Evolutionary conservation across 2,329 filamentous ascomycete species (phyloP), one percentile per base, ranked within the genome.

Genomic region (Camptophora hylomeconis): DNA sequence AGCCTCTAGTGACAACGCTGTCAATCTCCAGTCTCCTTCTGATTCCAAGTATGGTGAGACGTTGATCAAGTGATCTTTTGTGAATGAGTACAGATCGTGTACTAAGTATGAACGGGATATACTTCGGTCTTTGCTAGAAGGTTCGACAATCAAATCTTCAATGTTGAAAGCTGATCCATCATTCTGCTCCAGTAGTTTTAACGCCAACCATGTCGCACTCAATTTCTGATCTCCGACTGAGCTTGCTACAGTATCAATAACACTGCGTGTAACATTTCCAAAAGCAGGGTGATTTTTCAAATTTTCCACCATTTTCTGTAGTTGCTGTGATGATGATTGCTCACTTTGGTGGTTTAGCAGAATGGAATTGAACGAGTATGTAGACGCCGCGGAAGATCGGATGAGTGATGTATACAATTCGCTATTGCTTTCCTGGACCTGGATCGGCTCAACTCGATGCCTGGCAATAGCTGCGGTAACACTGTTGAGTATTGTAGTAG

Each of bases 1-100:
- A 2, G 78, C 69, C 50, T 95, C 87, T 2, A 98, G 57, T 1
- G 86, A 79, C 18, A 94, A 65, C 2, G 82, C 80, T 49, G 79
- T 70, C 12, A 83, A 53, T 17, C 76, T 71, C 79, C 80, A 84
- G 45, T 89, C n/a, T n/a, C n/a, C n/a, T n/a, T n/a, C n/a, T n/a
- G n/a, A n/a, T n/a, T n/a, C n/a, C n/a, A n/a, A n/a, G n/a, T n/a
- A n/a, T n/a, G n/a, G n/a, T n/a, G n/a, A n/a, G n/a, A n/a, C n/a
- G n/a, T n/a, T n/a, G n/a, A n/a, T n/a, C n/a, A n/a, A n/a, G n/a
- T n/a, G n/a, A n/a, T n/a, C n/a, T n/a, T n/a, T n/a, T n/a, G n/a
- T n/a, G n/a, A n/a, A n/a, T n/a, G n/a, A n/a, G 38, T 61, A 60
- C 19, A 62, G 34, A 25, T 63, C 58, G 30, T 60, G 57, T 17